These are phyloP conservation scores for Tetraselmis chui DNA, from an alignment of 139 green algal genomes.

Conservation along the genomic window DNA sequence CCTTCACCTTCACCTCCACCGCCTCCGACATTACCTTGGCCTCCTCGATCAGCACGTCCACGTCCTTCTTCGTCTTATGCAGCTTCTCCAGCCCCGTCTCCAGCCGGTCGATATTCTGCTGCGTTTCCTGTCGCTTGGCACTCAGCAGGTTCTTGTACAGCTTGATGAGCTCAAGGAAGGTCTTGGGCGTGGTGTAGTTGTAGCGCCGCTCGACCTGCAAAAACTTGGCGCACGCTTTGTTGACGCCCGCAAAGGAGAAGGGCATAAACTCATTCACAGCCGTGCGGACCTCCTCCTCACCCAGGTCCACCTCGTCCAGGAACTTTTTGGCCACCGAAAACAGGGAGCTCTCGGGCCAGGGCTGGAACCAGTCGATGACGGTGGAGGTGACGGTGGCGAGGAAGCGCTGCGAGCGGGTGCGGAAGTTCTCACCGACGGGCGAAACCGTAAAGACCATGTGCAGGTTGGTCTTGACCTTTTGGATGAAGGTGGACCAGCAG, in stretches of 20 bases:
- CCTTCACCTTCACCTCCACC: constrained; percentile 74
- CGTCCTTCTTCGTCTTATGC: constrained; percentile 69
- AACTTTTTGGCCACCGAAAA: constrained; percentile 76
- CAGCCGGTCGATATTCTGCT: constrained; percentile 56
- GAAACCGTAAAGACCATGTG: constrained; percentile 82
- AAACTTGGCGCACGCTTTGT: constrained; percentile 55
- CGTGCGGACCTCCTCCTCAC: constrained; percentile 47
- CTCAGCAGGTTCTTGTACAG: constrained; percentile 78
- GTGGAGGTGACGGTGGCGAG: constrained; percentile 80
- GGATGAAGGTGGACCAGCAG: constrained; percentile 77
- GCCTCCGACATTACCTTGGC: constrained; percentile 78
- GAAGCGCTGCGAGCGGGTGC: constrained; percentile 76
- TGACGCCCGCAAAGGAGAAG: constrained; percentile 72
- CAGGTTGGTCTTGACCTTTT: constrained; percentile 65
- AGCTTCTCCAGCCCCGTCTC: constrained; percentile 81
- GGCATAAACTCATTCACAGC: constrained; percentile 83
- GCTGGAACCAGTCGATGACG: constrained; percentile 85
- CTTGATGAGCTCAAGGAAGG: constrained; percentile 85
- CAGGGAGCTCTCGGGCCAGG: constrained; percentile 71
- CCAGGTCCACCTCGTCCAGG: constrained; percentile 68
- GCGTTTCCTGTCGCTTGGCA: constrained; percentile 47
- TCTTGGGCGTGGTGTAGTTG: constrained; percentile 88
- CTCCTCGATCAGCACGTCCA: constrained; percentile 80
- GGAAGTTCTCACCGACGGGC: constrained; percentile 83
- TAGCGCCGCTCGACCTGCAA: constrained; percentile 63